A percentile compares a stretch with the other conserved stretches of the same genome.
Evolutionary conservation across 495 filamentous ascomycete genomes (phyloP).

Genomic region (Thermochaetoides thermophila): DNA sequence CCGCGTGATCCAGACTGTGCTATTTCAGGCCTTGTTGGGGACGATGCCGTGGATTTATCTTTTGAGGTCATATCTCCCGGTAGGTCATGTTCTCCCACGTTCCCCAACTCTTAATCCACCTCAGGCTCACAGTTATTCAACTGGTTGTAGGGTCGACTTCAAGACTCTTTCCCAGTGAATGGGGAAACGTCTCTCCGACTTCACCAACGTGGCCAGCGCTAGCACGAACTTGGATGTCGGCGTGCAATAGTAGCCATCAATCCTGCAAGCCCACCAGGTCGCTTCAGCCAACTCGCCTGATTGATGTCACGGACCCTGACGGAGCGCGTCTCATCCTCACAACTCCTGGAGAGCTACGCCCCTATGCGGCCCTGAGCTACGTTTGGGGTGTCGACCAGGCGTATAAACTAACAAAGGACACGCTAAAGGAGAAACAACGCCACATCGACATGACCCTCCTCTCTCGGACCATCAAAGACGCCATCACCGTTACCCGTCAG

Average conservation of each 20-base stretch:
- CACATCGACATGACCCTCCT: neutral
- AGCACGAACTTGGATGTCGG: neutral
- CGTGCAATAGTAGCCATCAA: neutral
- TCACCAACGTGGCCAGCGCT: neutral
- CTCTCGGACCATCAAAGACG: constrained; percentile 12
- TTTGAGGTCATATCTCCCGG: neutral
- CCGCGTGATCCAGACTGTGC: neutral
- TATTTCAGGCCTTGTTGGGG: neutral
- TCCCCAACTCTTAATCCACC: no score
- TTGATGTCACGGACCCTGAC: neutral
- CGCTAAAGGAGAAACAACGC: neutral
- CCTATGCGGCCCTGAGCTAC: neutral
- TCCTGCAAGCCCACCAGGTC: neutral
- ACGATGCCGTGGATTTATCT: neutral
- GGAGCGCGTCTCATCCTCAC: neutral
- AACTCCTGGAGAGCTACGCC: neutral
- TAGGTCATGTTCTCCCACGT: no score
- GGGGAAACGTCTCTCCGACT: neutral
- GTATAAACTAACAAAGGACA: neutral
- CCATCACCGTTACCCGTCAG: constrained; percentile 6
- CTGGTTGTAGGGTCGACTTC: no score
- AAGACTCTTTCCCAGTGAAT: neutral
- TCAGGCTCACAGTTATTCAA: no score
- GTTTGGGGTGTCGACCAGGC: neutral
- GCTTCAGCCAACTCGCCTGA: neutral